Percentiles rank a stretch among this genome's conserved stretches.
Conservation (phyloP, 2,329 filamentous ascomycete species). For the Aspergillus eucalypticola region DNA sequence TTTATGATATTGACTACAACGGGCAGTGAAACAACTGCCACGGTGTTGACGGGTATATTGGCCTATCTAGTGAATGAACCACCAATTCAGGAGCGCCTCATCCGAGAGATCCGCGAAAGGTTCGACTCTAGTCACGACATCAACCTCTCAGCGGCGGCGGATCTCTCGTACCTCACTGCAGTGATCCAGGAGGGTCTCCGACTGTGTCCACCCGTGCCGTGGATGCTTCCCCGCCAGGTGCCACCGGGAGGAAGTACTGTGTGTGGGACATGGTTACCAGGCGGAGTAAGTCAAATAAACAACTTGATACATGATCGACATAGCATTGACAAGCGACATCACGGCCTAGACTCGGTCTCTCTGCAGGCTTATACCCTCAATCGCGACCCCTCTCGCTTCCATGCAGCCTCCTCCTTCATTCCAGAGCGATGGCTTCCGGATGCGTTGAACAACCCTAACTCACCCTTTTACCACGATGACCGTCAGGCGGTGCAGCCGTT, state of each 20-base stretch:
- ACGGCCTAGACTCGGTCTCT: constrained; percentile 1
- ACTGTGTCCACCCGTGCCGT: constrained; percentile 28
- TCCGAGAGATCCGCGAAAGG: background rate
- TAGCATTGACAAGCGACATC: background rate
- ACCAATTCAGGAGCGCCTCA: background rate
- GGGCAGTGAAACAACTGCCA: constrained; percentile 29
- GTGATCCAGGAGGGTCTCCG: constrained; percentile 30
- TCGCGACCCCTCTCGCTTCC: constrained; percentile 3
- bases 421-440: constrained; percentile 10
- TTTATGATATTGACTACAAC: constrained; percentile 14
- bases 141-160: constrained; percentile 6
- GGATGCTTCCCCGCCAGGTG: constrained; percentile 5
- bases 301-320: too few species aligned
- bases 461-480: constrained; percentile 5
- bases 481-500: constrained; percentile 49
- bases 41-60: constrained; percentile 2
- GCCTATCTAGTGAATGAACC: constrained; percentile 5
- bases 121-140: constrained; percentile 8
- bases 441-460: background rate
- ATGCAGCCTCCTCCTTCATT: background rate
- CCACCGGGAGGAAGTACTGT: constrained; percentile 1
- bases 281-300: background rate
- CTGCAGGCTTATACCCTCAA: constrained; percentile 7
- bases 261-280: constrained; percentile 8
- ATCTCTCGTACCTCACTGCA: constrained; percentile 27